Conservation (phyloP, 495 filamentous ascomycete genomes). For the Hyaloscypha hepaticicola region DNA sequence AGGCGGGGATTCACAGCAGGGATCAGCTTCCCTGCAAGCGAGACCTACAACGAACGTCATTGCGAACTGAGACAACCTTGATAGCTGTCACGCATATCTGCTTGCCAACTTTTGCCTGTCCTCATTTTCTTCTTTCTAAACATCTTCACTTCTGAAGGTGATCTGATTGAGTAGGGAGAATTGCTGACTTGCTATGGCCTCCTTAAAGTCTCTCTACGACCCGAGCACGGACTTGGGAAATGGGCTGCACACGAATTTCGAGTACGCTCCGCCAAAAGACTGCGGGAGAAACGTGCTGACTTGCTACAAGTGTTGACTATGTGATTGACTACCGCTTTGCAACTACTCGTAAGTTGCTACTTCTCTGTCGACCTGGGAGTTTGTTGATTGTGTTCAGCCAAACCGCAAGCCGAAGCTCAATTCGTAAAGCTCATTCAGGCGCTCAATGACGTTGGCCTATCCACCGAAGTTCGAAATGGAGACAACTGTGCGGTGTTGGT, state of each 20-base stretch:
- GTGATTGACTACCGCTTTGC: constrained; percentile 80
- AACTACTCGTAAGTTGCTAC: constrained; percentile 48
- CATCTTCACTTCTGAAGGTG: background rate
- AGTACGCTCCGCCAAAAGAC: constrained; percentile 11
- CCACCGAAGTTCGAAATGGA: constrained; percentile 81
- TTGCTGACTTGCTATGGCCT: constrained; percentile 10
- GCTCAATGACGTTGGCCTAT: constrained; percentile 72
- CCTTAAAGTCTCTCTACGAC: constrained; percentile 22
- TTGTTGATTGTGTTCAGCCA: constrained; percentile 46
- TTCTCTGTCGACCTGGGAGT: background rate
- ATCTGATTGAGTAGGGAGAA: constrained; percentile 4
- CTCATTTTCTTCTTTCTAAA: constrained; percentile 6
- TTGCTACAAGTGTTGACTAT: constrained; percentile 74
- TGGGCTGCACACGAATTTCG: constrained; percentile 30
- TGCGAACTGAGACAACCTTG: constrained; percentile 6
- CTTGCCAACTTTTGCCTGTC: constrained; percentile 13
- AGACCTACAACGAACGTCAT: constrained; percentile 18
- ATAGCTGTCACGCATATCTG: constrained; percentile 6
- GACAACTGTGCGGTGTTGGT: constrained; percentile 75
- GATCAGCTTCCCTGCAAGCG: constrained; percentile 7
- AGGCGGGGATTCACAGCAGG: background rate
- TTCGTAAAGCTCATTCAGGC: constrained; percentile 73
- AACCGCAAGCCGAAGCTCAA: constrained; percentile 62
- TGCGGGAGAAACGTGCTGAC: constrained; percentile 5
- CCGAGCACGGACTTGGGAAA: constrained; percentile 16